Percentiles rank a stretch among this genome's conserved stretches.
These are phyloP conservation scores for Berkeleyomyces basicola DNA, from an alignment of 2,329 filamentous ascomycete genomes.

Conservation along the genomic window DNA sequence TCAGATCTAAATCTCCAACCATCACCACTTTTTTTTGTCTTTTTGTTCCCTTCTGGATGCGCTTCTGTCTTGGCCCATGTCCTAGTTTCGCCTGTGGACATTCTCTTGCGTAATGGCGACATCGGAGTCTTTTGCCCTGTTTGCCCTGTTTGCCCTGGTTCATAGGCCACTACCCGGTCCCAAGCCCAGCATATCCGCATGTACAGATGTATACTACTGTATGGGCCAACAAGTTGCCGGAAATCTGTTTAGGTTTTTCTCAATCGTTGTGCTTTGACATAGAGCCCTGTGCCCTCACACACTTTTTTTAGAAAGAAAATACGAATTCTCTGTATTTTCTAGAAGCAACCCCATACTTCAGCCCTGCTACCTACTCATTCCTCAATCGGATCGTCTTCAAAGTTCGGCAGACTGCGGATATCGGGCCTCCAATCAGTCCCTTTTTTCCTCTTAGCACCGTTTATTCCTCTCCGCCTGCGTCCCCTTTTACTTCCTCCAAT, in stretches of 20 bases:
- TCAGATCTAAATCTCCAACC: conserved; percentile 8
- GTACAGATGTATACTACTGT: neutral
- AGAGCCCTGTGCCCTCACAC: too few species aligned
- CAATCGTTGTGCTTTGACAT: too few species aligned
- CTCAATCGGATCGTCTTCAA: conserved; percentile 7
- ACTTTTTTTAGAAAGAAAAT: too few species aligned
- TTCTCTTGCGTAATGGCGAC: neutral
- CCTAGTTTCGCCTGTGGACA: neutral
- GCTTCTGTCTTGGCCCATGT: neutral
- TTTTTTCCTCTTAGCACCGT: neutral
- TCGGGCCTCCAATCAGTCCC: neutral
- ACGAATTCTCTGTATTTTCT: too few species aligned
- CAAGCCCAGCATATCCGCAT: neutral
- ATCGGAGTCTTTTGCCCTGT: neutral
- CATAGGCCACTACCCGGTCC: neutral
- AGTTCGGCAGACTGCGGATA: conserved; percentile 11
- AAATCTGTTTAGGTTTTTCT: neutral
- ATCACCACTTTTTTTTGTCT: conserved; percentile 7
- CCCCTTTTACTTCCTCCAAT: neutral
- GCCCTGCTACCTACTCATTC: neutral
- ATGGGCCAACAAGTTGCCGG: neutral
- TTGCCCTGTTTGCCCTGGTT: neutral
- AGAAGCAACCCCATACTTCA: neutral
- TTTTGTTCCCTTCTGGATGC: neutral
- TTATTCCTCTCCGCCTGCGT: neutral